These are phyloP conservation scores for Ophiosphaerella herpotricha DNA, from an alignment of 2,329 filamentous ascomycete genomes.

Conservation along the genomic window DNA sequence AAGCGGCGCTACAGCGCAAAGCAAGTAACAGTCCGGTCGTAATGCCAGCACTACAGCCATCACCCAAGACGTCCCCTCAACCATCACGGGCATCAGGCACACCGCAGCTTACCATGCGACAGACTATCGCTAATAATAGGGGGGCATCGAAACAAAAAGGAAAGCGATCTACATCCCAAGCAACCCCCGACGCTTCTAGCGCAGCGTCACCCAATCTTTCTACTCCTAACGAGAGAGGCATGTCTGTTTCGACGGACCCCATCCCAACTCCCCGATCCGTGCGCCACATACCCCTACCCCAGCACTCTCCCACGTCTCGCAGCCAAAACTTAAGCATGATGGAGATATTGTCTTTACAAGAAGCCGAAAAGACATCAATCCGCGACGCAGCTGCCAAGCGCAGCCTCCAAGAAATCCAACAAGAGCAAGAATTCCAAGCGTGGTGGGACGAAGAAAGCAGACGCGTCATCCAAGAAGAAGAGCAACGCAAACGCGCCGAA, in stretches of 20 bases:
- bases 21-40: conserved; percentile 27
- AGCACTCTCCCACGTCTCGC: conserved; percentile 65
- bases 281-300: conserved; percentile 57
- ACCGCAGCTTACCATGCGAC: conserved; percentile 64
- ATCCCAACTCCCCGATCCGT: conserved; percentile 51
- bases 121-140: conserved; percentile 56
- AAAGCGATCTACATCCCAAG: conserved; percentile 19
- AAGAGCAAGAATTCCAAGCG: conserved; percentile 94
- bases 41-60: conserved; percentile 7
- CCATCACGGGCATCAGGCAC: conserved; percentile 38
- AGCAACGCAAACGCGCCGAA: conserved; percentile 47
- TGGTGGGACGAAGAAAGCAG: conserved; percentile 92
- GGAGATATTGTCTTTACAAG: conserved; percentile 87
- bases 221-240: conserved; percentile 35
- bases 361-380: conserved; percentile 79
- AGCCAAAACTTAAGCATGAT: conserved; percentile 74
- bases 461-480: conserved; percentile 66
- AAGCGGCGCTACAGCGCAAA: conserved; percentile 38
- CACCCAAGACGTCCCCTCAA: conserved; percentile 20
- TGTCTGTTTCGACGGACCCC: conserved; percentile 41
- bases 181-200: conserved; percentile 13
- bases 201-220: conserved; percentile 33
- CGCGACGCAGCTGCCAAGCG: conserved; percentile 85
- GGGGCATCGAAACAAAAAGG: conserved; percentile 32
- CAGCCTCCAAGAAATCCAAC: conserved; percentile 90